A percentile compares a stretch with the other conserved stretches of the same genome.
Evolutionary conservation across 768 basidiomycete genomes (phyloP).

Genomic region (Boletus edulis): DNA sequence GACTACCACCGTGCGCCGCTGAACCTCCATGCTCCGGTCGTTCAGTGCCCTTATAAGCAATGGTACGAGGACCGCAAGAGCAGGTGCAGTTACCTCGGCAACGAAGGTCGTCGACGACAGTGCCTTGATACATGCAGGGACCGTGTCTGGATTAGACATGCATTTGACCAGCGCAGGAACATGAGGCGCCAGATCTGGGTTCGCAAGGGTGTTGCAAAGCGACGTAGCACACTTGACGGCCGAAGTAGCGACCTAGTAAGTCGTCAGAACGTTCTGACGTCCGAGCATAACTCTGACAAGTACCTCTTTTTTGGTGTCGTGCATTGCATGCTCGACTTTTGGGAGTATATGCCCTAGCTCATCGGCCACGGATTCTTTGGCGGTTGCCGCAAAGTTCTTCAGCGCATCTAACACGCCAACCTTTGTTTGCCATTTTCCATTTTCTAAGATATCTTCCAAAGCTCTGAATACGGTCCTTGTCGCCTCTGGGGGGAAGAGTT

Average conservation of each 20-base stretch:
- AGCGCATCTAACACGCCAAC: constrained; percentile 90
- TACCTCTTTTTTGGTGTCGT: constrained; percentile 95
- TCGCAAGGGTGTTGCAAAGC: constrained; percentile 87
- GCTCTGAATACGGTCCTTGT: constrained; percentile 63
- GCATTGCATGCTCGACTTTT: constrained; percentile 87
- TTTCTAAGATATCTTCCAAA: constrained; percentile 73
- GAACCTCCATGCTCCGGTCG: constrained; percentile 94
- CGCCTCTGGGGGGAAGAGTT: constrained; percentile 80
- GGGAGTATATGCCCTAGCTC: constrained; percentile 82
- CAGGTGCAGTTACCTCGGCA: constrained; percentile 95
- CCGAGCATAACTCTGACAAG: constrained; percentile 12
- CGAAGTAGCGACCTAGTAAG: constrained; percentile 69
- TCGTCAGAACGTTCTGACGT: constrained; percentile 9
- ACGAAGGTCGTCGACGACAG: constrained; percentile 95
- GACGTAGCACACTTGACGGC: constrained; percentile 88
- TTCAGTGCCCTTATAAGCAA: constrained; percentile 88
- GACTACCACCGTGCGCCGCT: constrained; percentile 91
- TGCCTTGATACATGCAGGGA: constrained; percentile 91
- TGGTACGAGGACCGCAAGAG: constrained; percentile 92
- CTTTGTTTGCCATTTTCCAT: constrained; percentile 92
- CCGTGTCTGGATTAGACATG: constrained; percentile 88
- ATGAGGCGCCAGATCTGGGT: constrained; percentile 89
- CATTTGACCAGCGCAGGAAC: constrained; percentile 88
- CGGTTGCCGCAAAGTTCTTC: constrained; percentile 65
- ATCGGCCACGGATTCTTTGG: constrained; percentile 74